Conservation (phyloP, 352 stramenopile species). For the Globisporangium yorkense region DNA sequence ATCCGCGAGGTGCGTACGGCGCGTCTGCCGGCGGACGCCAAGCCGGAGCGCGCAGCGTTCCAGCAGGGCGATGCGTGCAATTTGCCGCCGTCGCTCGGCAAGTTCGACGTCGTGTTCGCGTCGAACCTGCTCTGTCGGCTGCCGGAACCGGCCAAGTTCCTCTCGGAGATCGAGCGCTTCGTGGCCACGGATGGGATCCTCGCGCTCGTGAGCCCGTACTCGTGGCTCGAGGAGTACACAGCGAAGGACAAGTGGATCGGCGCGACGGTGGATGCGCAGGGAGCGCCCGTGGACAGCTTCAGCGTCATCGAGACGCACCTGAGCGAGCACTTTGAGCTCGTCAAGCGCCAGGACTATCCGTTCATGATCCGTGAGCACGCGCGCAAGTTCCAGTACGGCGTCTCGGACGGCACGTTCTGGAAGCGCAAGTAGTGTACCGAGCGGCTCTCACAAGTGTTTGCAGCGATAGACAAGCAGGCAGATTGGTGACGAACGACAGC, state of each 20-base stretch:
- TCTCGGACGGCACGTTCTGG: constrained; percentile 87
- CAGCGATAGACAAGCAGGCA: not conserved
- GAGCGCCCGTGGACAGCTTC: constrained; percentile 60
- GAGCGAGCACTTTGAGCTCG: constrained; percentile 63
- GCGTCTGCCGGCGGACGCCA: constrained; percentile 53
- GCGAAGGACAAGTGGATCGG: constrained; percentile 87
- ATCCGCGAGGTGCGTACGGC: constrained; percentile 53
- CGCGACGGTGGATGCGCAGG: constrained; percentile 31
- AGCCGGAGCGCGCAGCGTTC: constrained; percentile 81
- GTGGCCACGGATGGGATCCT: constrained; percentile 90
- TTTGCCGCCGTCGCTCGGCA: constrained; percentile 63
- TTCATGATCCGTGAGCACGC: constrained; percentile 92
- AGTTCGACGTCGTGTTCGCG: constrained; percentile 94
- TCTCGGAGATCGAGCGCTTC: constrained; percentile 80
- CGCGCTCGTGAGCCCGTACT: constrained; percentile 95
- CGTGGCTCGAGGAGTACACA: constrained; percentile 96
- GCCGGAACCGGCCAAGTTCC: constrained; percentile 88
- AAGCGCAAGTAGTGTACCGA: constrained; percentile 40
- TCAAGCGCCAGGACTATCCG: constrained; percentile 77
- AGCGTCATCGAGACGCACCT: constrained; percentile 54
- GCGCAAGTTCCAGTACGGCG: constrained; percentile 90
- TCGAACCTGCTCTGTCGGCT: constrained; percentile 95
- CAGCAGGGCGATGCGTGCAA: constrained; percentile 92
- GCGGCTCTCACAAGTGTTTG: not conserved
- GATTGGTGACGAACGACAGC: not conserved